Evolutionary conservation across 345 rosid genomes (phyloP).

Genomic region (Linum tenue): DNA sequence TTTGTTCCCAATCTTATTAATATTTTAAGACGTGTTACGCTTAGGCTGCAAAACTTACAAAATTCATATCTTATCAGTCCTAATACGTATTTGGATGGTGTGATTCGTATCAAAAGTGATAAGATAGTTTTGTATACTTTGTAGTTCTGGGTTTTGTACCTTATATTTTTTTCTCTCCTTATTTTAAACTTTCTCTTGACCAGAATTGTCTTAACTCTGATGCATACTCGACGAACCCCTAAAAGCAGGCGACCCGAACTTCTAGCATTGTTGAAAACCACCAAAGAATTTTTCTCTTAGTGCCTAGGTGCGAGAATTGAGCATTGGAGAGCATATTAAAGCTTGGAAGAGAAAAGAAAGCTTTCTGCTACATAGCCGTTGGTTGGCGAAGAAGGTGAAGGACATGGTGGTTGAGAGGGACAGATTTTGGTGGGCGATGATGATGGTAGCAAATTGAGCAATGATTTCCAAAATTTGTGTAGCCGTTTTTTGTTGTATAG

Average conservation of each 20-base stretch:
- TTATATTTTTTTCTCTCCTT: too few relatives aligned
- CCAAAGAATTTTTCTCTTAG: neutral
- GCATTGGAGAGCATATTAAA: conserved; percentile 11
- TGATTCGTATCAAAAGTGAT: too few relatives aligned
- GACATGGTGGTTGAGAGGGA: neutral
- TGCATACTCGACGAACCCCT: neutral
- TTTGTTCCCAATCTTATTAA: too few relatives aligned
- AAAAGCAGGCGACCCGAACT: neutral
- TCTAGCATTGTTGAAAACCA: neutral
- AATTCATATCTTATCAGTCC: too few relatives aligned
- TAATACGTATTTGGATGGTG: too few relatives aligned
- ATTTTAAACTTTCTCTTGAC: neutral
- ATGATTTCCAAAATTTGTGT: neutral
- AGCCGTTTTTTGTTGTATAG: neutral
- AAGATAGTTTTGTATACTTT: too few relatives aligned
- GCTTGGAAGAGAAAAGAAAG: conserved; percentile 17
- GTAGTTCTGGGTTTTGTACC: too few relatives aligned
- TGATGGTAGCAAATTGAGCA: neutral
- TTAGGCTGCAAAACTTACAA: too few relatives aligned
- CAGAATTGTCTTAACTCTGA: neutral
- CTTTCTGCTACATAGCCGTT: conserved; percentile 15
- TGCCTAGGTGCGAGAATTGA: neutral
- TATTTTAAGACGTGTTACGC: too few relatives aligned
- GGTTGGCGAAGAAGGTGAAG: conserved; percentile 6
- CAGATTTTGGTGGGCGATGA: neutral